Percentiles rank a stretch among this genome's conserved stretches.
Conservation (phyloP, 345 rosid species). For the Salix suchowensis region DNA sequence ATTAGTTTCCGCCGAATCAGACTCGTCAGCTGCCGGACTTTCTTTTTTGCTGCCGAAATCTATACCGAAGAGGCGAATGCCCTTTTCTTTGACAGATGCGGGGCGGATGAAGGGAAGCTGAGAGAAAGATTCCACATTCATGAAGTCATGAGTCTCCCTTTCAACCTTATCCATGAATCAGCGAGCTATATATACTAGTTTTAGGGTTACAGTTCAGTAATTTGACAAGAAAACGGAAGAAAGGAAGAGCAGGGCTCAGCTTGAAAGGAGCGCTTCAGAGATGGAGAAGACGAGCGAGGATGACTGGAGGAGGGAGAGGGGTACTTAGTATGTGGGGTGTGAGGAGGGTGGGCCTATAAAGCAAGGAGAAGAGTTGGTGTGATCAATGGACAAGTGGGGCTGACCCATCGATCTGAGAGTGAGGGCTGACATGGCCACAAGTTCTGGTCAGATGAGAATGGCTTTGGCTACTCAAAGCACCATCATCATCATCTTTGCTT, state of each 20-base stretch:
- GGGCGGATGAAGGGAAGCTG: constrained; percentile 56
- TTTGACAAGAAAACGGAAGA: neutral
- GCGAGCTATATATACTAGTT: neutral
- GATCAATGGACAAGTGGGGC: constrained; percentile 33
- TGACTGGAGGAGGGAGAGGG: neutral
- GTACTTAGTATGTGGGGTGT: constrained; percentile 1
- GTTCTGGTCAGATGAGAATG: constrained; percentile 36
- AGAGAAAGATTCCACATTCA: constrained; percentile 52
- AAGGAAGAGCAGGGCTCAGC: neutral
- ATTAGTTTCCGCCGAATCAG: constrained; percentile 29
- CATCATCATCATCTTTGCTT: constrained; percentile 13
- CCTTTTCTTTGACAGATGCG: constrained; percentile 53
- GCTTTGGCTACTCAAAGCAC: constrained; percentile 31
- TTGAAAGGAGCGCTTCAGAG: neutral
- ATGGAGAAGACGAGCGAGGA: neutral
- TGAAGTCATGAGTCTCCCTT: constrained; percentile 46
- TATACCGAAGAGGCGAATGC: constrained; percentile 82
- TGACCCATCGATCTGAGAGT: constrained; percentile 28
- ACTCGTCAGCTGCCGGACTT: constrained; percentile 17
- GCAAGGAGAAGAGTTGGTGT: constrained; percentile 14
- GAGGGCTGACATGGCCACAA: constrained; percentile 50
- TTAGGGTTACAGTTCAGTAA: neutral
- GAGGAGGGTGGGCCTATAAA: constrained; percentile 14
- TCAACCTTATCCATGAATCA: constrained; percentile 32
- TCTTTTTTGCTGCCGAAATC: constrained; percentile 45